Conservation (phyloP, 805 yeast genomes). For the Jamesozyma piceae region DNA sequence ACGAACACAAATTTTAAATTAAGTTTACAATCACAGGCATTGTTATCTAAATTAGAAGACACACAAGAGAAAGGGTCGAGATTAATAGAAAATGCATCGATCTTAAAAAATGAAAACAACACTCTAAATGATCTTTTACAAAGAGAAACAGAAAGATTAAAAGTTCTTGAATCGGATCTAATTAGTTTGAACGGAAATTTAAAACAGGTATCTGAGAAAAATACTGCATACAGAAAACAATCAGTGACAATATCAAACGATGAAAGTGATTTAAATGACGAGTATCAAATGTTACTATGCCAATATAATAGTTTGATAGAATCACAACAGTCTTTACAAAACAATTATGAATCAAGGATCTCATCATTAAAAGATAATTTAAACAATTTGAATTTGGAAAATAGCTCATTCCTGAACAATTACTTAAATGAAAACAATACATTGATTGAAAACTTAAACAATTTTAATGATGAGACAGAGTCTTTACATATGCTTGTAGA, state of each 20-base stretch:
- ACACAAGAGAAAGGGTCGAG: conserved; percentile 36
- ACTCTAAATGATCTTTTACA: conserved; percentile 43
- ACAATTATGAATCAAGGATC: conserved; percentile 13
- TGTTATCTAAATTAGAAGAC: conserved; percentile 42
- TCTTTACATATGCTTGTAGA: neutral
- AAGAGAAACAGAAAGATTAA: conserved; percentile 45
- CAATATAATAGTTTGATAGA: conserved; percentile 21
- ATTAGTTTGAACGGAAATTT: conserved; percentile 5
- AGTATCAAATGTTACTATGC: conserved; percentile 12
- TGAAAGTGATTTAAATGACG: conserved; percentile 10
- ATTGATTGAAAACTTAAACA: neutral
- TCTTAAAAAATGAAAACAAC: conserved; percentile 69
- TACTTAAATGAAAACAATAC: conserved; percentile 1
- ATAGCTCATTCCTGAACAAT: neutral
- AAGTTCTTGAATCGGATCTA: conserved; percentile 49
- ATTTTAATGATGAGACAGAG: conserved; percentile 1
- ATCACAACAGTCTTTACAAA: conserved; percentile 11
- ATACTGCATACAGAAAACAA: conserved; percentile 1
- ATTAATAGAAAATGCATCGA: conserved; percentile 45
- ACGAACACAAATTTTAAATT: conserved; percentile 32
- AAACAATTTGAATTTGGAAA: neutral
- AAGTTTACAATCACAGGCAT: conserved; percentile 38
- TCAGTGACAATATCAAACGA: conserved; percentile 1
- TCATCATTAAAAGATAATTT: conserved; percentile 4
- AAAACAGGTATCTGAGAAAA: conserved; percentile 1